A percentile compares a stretch with the other conserved stretches of the same genome.
phyloP scores from a whole-genome alignment of 2,329 filamentous ascomycete genomes.

The Botrytis fragariae region DNA sequence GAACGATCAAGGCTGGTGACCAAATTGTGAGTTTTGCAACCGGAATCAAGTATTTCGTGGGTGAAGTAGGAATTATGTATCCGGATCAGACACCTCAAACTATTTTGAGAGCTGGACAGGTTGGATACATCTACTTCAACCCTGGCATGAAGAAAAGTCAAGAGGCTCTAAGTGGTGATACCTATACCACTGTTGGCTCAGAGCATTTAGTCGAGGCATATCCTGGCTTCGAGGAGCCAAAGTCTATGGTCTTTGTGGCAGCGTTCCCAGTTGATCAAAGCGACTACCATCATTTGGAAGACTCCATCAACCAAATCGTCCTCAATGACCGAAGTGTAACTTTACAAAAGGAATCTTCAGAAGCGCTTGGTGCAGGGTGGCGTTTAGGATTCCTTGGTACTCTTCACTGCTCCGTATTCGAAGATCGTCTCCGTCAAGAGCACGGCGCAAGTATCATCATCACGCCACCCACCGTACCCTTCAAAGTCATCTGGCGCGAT shows the following conservation, averaged over 20 bases:
- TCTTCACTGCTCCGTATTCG: constrained; percentile 97
- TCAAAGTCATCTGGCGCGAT: constrained; percentile 76
- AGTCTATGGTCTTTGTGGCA: constrained; percentile 98
- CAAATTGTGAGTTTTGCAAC: constrained; percentile 86
- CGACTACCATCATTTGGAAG: constrained; percentile 82
- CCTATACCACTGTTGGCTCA: constrained; percentile 77
- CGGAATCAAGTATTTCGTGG: constrained; percentile 84
- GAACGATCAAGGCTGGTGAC: constrained; percentile 77
- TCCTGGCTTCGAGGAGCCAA: constrained; percentile 93
- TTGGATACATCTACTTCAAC: constrained; percentile 96
- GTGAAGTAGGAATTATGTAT: constrained; percentile 96
- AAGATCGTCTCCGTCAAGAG: constrained; percentile 90
- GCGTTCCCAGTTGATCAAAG: constrained; percentile 91
- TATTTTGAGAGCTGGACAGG: constrained; percentile 81
- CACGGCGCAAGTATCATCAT: constrained; percentile 95
- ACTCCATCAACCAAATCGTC: constrained; percentile 90
- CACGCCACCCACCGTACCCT: constrained; percentile 91
- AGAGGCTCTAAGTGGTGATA: constrained; percentile 95
- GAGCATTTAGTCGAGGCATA: constrained; percentile 76
- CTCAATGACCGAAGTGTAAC: constrained; percentile 95
- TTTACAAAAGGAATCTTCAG: constrained; percentile 88
- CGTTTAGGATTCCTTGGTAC: constrained; percentile 94
- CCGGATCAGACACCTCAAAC: constrained; percentile 81
- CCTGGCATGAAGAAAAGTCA: constrained; percentile 97
- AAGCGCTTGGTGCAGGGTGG: constrained; percentile 92